Evolutionary conservation across 257 asterid genomes (phyloP), one percentile per base, ranked within the genome.

Genomic region (Fraxinus quadrangulata): DNA sequence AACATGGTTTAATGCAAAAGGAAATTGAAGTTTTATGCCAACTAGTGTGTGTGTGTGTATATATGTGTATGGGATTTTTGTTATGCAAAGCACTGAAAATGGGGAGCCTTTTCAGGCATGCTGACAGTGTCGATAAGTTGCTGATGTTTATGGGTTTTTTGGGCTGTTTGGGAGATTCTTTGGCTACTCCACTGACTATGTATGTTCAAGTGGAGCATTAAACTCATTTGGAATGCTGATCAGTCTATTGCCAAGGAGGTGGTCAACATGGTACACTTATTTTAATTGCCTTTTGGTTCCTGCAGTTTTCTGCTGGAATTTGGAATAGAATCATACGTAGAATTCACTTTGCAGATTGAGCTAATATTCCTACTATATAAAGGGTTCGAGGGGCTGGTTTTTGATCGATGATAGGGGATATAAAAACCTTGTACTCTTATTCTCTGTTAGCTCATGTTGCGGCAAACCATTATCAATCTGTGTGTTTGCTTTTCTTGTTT

Each of bases 141-240:
- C 73, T 86, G 73, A 81, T 86, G 82, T 56, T 83, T 14, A 28
- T 79, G n/a, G 89, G 87, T 0, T 33, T 67, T 26, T 14, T 86
- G 39, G 85, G 71, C 23, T 54, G 84, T 71, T 24, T 86, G 11
- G 89, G 83, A 34, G 83, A 86, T 51, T 87, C 87, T 1, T 49
- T 86, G 36, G 82, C 84, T n/a, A 26, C 79, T 45, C 86, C 89
- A 0, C 4, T 79, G 63, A 81, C 87, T 37, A 74, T 86, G 87
- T 81, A 76, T 26, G 33, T 77, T 8, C 72, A 49, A 83, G 87
- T 33, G 87, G 86, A 67, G 85, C 87, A n/a, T 77, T 86, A 36
- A 84, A 86, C 40, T 82, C 84, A 12, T 86, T 86, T 49, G 87
- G 89, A 19, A 42, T 10, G 76, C 84, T 26, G 81, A 80, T 49